phyloP scores from a whole-genome alignment of 768 basidiomycete species.

The Russula lepida region DNA sequence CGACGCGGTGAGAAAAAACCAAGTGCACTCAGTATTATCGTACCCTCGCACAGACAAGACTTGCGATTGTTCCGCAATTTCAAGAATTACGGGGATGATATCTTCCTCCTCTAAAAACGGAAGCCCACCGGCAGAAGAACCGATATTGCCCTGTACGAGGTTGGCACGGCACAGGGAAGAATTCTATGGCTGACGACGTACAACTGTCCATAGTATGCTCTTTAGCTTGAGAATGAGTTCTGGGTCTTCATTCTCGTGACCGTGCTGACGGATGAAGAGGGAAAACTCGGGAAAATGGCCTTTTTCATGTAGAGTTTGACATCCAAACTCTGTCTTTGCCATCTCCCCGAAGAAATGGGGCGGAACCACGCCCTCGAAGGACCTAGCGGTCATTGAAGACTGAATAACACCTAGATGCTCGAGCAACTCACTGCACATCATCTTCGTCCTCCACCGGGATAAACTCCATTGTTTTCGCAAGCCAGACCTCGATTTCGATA shows the following conservation, averaged over 20 bases:
- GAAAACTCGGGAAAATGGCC: slow-evolving; percentile 89
- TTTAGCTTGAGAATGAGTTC: slow-evolving; percentile 86
- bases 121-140: slow-evolving; percentile 83
- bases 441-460: slow-evolving; percentile 48
- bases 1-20: background rate
- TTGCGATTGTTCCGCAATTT: slow-evolving; percentile 83
- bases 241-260: slow-evolving; percentile 72
- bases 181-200: slow-evolving; percentile 27
- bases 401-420: background rate
- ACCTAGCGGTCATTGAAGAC: slow-evolving; percentile 31
- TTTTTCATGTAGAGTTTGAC: slow-evolving; percentile 81
- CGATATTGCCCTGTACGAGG: slow-evolving; percentile 75
- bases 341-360: slow-evolving; percentile 98
- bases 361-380: slow-evolving; percentile 81
- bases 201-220: slow-evolving; percentile 94
- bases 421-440: slow-evolving; percentile 42
- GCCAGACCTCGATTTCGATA: slow-evolving; percentile 87
- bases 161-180: background rate
- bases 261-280: slow-evolving; percentile 81
- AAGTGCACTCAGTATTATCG: slow-evolving; percentile 22
- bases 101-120: slow-evolving; percentile 94
- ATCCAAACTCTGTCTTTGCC: slow-evolving; percentile 93
- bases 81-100: slow-evolving; percentile 80
- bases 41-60: slow-evolving; percentile 93
- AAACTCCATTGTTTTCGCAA: slow-evolving; percentile 66